Evolutionary conservation across 2,329 filamentous ascomycete genomes (phyloP).

Genomic region (Zasmidium cellare): DNA sequence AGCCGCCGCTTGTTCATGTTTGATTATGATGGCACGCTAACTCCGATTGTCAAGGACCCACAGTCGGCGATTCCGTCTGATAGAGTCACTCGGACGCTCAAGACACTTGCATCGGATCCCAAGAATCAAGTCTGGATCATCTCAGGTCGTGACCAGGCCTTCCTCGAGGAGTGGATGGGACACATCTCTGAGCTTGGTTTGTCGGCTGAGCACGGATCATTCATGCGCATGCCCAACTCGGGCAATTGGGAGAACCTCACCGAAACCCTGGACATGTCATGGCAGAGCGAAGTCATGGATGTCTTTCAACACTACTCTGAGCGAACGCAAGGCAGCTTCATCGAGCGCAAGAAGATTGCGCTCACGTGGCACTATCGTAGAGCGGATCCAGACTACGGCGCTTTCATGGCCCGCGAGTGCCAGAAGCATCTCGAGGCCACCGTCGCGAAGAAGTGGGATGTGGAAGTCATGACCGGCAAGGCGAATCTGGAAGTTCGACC

Average conservation of each 20-base stretch:
- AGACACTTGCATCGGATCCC: conserved; percentile 74
- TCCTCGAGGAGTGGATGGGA: conserved; percentile 88
- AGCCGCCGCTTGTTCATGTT: conserved; percentile 92
- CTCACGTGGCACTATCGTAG: conserved; percentile 97
- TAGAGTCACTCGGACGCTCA: conserved; percentile 76
- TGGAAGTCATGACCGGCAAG: conserved; percentile 96
- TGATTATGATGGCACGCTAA: conserved; percentile 96
- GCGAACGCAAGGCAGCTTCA: conserved; percentile 84
- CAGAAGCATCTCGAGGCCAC: conserved; percentile 77
- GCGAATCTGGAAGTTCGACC: conserved; percentile 97
- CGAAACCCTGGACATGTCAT: conserved; percentile 83
- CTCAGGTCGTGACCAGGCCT: conserved; percentile 88
- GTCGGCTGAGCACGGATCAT: conserved; percentile 95
- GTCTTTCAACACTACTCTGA: conserved; percentile 89
- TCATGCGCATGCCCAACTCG: conserved; percentile 77
- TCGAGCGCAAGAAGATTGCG: conserved; percentile 91
- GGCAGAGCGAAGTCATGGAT: conserved; percentile 82
- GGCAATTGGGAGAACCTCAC: conserved; percentile 87
- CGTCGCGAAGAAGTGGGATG: conserved; percentile 77
- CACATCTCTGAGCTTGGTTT: conserved; percentile 87
- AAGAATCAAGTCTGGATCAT: conserved; percentile 97
- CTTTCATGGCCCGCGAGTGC: conserved; percentile 76
- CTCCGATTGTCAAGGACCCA: conserved; percentile 90
- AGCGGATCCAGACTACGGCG: conserved; percentile 81
- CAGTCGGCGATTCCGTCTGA: conserved; percentile 85